Base-by-base conservation (phyloP, 2,329 filamentous ascomycete genomes). In the Fusarium euwallaceae region DNA sequence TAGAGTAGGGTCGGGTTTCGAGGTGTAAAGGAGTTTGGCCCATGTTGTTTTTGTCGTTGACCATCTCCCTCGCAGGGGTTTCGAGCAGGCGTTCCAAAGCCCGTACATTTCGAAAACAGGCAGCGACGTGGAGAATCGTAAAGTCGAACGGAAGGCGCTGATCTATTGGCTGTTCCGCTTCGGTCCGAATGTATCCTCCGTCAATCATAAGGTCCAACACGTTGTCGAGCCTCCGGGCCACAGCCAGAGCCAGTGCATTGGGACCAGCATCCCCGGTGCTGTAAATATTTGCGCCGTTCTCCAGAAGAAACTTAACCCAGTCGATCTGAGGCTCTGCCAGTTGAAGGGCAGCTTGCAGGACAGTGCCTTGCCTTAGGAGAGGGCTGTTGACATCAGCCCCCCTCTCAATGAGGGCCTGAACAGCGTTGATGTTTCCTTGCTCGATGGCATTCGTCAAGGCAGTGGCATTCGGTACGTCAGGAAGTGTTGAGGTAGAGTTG, bases 191-290 rank as follows among this genome's bases (percentile, higher is more conserved):
- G 27, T 29, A 29, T 29, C 27, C 27, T 29, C 27, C 27, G 27
- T 29, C 27, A 9, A 29, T 29, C 27, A 29, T 9, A 29, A 29
- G 27, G 27, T 27, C 22, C 6, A 48, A 16, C 4, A 24, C 7
- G 43, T 48, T 9, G 8, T 48, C 22, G 5, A 48, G 43, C 14
- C 4, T 14, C 11, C 11, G 11, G 11, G 11, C 43, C 43, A 48
- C 43, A 16, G 14, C 43, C 3, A 10, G 5, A 4, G 8, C 16
- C 22, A 48, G 8, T 17, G 43, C 22, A 9, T 17, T 24, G 8
- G 1, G 2, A 24, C 1, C 5, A 2, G 4, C 8, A 9, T 2
- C 7, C 4, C 14, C 22, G 7, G 2, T 17, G 7, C 2, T 5
- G 22, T 48, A 48, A 10, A 48, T 48, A 27, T 17, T 16, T 9